Evolutionary conservation across 257 asterid species (phyloP), one percentile per base, ranked within the genome.

Genomic region (Schizonepeta tenuifolia): DNA sequence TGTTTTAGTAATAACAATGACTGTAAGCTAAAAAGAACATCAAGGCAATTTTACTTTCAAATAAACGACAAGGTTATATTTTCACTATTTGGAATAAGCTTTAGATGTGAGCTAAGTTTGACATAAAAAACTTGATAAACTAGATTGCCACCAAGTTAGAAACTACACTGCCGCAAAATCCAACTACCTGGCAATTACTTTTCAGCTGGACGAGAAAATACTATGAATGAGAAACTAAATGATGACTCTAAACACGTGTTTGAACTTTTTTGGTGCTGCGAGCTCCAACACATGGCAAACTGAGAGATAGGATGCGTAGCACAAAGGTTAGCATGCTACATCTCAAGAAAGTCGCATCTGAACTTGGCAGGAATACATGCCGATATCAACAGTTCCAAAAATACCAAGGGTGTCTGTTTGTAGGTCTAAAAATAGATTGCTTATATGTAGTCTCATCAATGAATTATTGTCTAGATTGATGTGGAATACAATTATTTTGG

Each of bases 31-130:
- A 46, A 33, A 53, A 7, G n/a, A 10, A n/a, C 31, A 28, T 28
- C 33, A 22, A 58, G 12, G 38, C 59, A 73, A 53, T 5, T 59
- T 33, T 49, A 47, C 28, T 24, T 46, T 71, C 81, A 44, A 9
- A 63, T n/a, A 44, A 21, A 65, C 18, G 76, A n/a, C 21, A 13
- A 49, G 31, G 1, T 54, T 21, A 3, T 9, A 38, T 24, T 51
- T 55, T 74, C 49, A 74, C 12, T 12, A 5, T 57, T 28, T 57
- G 0, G 15, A 21, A 44, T 44, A 44, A 13, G 18, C 50, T 13
- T 44, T 6, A 49, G 55, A 49, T 49, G 55, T 49, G 55, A 49
- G 21, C 9, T 49, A n/a, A n/a, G 21, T n/a, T 43, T 51, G 57
- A 51, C 57, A 18, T 51, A 51, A 18, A 18, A 13, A 51, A 51